phyloP scores from a whole-genome alignment of 2,329 filamentous ascomycete genomes.

The Monascus ruber region DNA sequence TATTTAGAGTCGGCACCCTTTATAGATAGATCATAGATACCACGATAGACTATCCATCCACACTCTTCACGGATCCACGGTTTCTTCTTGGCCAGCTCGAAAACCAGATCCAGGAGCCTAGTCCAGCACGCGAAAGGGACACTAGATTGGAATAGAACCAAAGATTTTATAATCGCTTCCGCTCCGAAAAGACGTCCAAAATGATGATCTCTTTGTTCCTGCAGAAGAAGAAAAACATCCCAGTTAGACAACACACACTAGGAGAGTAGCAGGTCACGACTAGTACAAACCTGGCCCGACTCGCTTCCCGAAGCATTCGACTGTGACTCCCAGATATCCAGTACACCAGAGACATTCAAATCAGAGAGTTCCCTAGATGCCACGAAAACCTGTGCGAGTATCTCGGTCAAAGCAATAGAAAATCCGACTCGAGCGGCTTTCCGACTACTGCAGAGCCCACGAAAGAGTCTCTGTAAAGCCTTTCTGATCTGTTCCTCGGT shows the following conservation, averaged over 20 bases:
- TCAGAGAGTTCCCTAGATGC: conserved; percentile 17
- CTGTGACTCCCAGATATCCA: conserved; percentile 42
- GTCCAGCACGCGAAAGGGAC: conserved; percentile 41
- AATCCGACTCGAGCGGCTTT: conserved; percentile 85
- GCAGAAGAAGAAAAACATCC: conserved; percentile 34
- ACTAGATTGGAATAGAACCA: conserved; percentile 52
- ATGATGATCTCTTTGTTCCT: conserved; percentile 77
- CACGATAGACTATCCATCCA: conserved; percentile 67
- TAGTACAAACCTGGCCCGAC: conserved; percentile 39
- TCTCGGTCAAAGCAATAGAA: conserved; percentile 75
- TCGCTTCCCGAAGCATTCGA: conserved; percentile 42
- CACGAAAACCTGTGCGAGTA: conserved; percentile 59
- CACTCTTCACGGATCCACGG: conserved; percentile 84
- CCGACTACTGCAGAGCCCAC: conserved; percentile 77
- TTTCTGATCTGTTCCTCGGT: conserved; percentile 31
- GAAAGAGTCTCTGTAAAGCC: conserved; percentile 55
- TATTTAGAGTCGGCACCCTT: conserved; percentile 34
- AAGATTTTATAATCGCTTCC: conserved; percentile 73
- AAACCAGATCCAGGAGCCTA: conserved; percentile 58
- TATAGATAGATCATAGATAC: conserved; percentile 45
- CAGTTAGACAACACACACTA: no score
- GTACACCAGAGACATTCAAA: conserved; percentile 30
- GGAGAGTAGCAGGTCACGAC: no score
- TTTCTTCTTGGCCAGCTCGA: conserved; percentile 67
- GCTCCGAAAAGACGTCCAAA: conserved; percentile 81